Conservation (phyloP, 2,329 filamentous ascomycete species). For the Thermothelomyces thermophilus region DNA sequence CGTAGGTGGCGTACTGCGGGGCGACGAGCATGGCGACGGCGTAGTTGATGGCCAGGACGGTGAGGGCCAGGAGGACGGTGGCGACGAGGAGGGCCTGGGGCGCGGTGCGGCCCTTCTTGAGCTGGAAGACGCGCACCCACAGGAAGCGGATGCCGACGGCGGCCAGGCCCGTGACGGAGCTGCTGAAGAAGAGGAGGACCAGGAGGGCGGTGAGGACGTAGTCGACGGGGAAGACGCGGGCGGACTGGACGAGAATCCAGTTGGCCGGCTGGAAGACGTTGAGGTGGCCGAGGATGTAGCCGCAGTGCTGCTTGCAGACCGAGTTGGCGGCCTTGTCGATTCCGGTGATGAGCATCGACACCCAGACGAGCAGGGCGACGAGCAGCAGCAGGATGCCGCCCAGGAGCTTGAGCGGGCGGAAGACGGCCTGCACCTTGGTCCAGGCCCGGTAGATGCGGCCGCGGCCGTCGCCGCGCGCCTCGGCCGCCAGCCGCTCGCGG, state of each 20-base stretch:
- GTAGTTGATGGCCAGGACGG: slow-evolving; percentile 88
- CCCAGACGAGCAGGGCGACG: slow-evolving; percentile 69
- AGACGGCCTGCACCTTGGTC: slow-evolving; percentile 73
- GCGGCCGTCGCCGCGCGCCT: slow-evolving; percentile 70
- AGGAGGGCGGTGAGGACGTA: slow-evolving; percentile 84
- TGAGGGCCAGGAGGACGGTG: slow-evolving; percentile 83
- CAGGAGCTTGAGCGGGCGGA: slow-evolving; percentile 83
- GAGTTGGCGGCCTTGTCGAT: slow-evolving; percentile 98
- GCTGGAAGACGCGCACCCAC: slow-evolving; percentile 89
- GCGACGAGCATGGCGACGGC: slow-evolving; percentile 88
- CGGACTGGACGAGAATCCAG: slow-evolving; percentile 74
- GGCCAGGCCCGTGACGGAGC: slow-evolving; percentile 79
- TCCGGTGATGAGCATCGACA: slow-evolving; percentile 89
- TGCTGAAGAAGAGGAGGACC: slow-evolving; percentile 79
- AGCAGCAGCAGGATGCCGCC: slow-evolving; percentile 73
- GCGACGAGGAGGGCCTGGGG: slow-evolving; percentile 88
- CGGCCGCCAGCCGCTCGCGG: slow-evolving; percentile 78
- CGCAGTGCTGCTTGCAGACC: slow-evolving; percentile 81
- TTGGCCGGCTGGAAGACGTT: slow-evolving; percentile 95
- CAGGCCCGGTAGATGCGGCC: slow-evolving; percentile 67
- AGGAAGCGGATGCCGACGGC: slow-evolving; percentile 90
- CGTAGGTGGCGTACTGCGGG: slow-evolving; percentile 90
- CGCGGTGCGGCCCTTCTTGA: slow-evolving; percentile 79
- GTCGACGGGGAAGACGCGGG: slow-evolving; percentile 82
- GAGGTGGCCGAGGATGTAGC: slow-evolving; percentile 80